Evolutionary conservation across 2,329 filamentous ascomycete species (phyloP).

Genomic region (Verticillium dahliae): DNA sequence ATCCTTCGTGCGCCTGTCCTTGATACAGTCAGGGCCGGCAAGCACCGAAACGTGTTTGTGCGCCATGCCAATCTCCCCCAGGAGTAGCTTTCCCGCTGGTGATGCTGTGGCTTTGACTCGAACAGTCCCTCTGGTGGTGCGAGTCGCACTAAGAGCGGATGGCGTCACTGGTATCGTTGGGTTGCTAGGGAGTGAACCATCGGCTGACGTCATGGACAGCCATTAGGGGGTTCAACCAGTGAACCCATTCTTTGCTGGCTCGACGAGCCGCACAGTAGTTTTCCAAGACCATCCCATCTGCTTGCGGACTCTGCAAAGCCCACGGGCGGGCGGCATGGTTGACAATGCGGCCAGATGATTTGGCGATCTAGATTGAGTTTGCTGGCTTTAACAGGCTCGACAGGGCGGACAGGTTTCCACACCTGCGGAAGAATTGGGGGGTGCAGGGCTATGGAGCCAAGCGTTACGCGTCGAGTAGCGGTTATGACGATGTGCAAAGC

Average conservation of each 20-base stretch:
- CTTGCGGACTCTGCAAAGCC: background rate
- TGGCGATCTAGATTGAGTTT: background rate
- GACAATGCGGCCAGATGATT: background rate
- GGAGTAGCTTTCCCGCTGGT: background rate
- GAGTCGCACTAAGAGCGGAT: background rate
- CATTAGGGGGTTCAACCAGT: background rate
- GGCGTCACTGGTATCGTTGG: background rate
- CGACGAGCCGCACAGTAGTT: background rate
- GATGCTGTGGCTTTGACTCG: background rate
- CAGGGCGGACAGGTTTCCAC: background rate
- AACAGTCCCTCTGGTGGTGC: background rate
- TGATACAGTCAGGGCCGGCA: background rate
- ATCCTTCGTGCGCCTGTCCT: background rate
- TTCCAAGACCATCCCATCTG: background rate
- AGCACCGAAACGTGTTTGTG: background rate
- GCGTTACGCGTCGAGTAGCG: background rate
- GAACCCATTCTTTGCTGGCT: background rate
- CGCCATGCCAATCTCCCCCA: background rate
- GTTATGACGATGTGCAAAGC: background rate
- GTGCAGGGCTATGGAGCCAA: background rate
- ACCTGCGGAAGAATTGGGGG: background rate
- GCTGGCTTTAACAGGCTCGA: background rate
- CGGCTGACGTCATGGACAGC: background rate
- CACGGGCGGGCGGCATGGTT: background rate
- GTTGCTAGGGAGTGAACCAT: background rate